Evolutionary conservation across 208 protist genomes (phyloP), one percentile per base, ranked within the genome.

Genomic region (Crithidia expoeki): DNA sequence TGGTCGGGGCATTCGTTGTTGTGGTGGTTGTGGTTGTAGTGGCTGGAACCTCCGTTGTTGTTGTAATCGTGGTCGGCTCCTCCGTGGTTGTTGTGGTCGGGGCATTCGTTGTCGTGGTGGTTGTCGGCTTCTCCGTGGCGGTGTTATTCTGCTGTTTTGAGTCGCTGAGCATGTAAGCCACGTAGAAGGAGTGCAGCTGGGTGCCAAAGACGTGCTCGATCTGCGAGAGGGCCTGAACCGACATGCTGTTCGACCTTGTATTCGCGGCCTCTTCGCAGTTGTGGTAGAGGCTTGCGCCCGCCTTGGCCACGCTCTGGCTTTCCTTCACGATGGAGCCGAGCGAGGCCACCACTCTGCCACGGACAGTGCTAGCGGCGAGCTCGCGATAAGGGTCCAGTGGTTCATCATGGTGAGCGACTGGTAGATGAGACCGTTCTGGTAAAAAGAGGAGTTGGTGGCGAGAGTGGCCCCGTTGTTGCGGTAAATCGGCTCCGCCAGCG

Each of bases 381-480:
- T 74, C n/a, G 73, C 76, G 19, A 89, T 59, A 33, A 89, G 74
- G 2, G 59, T 76, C 72, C 75, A 89, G 62, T 72, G 72, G 69
- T 74, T 60, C 76, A 85, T 77, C 80, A 89, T 83, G 23, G 77
- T 84, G 47, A 89, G 75, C 1, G 73, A 81, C 57, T 86, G 76
- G 66, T 82, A 85, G 55, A 89, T 79, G 55, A 89, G 72, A 12
- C 83, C 80, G 44, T 83, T 71, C 30, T 62, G 66, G 47, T 80
- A 85, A 68, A 86, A 85, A 25, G 83, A 72, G 4, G 60, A 49
- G 65, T 84, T 81, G 46, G 70, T 58, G 36, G 53, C 74, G 27
- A 82, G 52, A 21, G 56, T 71, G 32, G 58, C 53, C 2, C 44
- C 42, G 38, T 65, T 76, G 19, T 80, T 44, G 27, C 44, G 53